These are phyloP conservation scores for Sugiyamaella castrensis DNA, from an alignment of 1,139 yeast genomes.

Conservation along the genomic window DNA sequence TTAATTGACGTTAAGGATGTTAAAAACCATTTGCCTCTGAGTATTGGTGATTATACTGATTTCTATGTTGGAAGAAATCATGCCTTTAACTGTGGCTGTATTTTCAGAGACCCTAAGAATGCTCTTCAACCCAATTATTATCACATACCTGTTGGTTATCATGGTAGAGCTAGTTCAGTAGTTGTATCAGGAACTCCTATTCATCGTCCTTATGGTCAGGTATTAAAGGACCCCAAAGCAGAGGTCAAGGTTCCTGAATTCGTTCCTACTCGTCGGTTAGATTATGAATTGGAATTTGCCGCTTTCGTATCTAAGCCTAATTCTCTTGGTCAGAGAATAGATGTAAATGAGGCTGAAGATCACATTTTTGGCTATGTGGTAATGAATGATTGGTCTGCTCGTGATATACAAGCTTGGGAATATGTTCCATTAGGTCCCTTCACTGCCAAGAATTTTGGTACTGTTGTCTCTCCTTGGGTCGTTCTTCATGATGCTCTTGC, in stretches of 20 bases:
- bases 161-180: conserved; percentile 32
- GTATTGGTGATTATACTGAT: conserved; percentile 31
- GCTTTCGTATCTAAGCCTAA: conserved; percentile 27
- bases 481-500: conserved; percentile 29
- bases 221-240: conserved; percentile 18
- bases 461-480: conserved; percentile 31
- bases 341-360: conserved; percentile 26
- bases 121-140: conserved; percentile 30
- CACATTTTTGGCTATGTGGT: conserved; percentile 32
- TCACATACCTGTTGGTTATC: conserved; percentile 32
- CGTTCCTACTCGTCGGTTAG: conserved; percentile 24
- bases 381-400: conserved; percentile 32
- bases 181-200: conserved; percentile 31
- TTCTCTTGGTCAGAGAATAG: conserved; percentile 23
- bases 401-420: conserved; percentile 33
- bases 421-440: conserved; percentile 33
- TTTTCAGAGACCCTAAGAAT: conserved; percentile 27
- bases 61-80: conserved; percentile 29
- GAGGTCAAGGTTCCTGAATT: conserved; percentile 19
- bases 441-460: conserved; percentile 31
- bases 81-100: conserved; percentile 29
- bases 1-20: conserved; percentile 15
- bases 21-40: conserved; percentile 24
- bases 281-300: conserved; percentile 31
- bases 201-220: conserved; percentile 31